Conservation (phyloP, 805 yeast genomes). For the Metschnikowia cerradonensis region DNA sequence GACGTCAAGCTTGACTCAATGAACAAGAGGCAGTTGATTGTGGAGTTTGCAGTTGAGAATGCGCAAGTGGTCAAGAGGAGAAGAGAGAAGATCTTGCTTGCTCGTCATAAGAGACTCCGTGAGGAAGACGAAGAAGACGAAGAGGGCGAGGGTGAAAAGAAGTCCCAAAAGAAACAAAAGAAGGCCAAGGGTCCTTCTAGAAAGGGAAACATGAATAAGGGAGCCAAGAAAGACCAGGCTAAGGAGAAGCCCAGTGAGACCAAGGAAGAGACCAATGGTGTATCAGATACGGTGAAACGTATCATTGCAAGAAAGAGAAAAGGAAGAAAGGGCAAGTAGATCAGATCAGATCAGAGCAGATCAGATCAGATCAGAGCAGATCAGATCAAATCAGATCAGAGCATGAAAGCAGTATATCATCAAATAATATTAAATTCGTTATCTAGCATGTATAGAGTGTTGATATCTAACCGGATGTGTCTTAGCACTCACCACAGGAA, state of each 20-base stretch:
- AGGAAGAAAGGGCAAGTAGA: slow-evolving; percentile 49
- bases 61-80: slow-evolving; percentile 92
- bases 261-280: slow-evolving; percentile 25
- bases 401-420: not conserved
- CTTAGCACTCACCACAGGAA: not conserved
- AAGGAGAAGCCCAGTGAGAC: slow-evolving; percentile 15
- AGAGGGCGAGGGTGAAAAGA: slow-evolving; percentile 6
- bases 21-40: slow-evolving; percentile 74
- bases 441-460: not conserved
- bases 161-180: slow-evolving; percentile 21
- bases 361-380: not conserved
- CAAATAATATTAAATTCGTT: slow-evolving; percentile 5
- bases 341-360: not conserved
- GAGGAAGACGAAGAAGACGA: slow-evolving; percentile 20
- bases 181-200: slow-evolving; percentile 26
- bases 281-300: slow-evolving; percentile 55
- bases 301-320: slow-evolving; percentile 68
- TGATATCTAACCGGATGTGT: not conserved
- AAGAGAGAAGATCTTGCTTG: slow-evolving; percentile 55
- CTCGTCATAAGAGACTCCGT: slow-evolving; percentile 28
- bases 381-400: not conserved
- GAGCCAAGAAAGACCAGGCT: slow-evolving; percentile 18
- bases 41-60: slow-evolving; percentile 93
- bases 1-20: slow-evolving; percentile 49
- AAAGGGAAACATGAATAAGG: slow-evolving; percentile 46